Conservation (phyloP, 2,329 filamentous ascomycete species). For the Amauroascus verrucosus region DNA sequence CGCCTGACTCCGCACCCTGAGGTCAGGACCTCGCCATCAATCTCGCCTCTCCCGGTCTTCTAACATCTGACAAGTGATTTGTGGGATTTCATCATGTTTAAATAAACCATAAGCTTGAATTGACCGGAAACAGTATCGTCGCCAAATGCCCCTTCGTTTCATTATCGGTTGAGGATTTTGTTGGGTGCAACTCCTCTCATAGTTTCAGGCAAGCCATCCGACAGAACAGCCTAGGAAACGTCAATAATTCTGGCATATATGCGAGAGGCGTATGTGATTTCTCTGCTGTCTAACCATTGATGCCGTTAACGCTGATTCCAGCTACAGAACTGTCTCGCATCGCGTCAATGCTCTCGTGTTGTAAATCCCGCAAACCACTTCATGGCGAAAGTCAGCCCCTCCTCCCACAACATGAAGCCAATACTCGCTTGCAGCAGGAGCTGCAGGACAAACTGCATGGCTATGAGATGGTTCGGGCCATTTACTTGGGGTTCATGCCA, state of each 20-base stretch:
- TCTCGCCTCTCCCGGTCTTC: not conserved
- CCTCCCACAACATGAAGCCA: slow-evolving; percentile 58
- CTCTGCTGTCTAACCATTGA: not conserved
- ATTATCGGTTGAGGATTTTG: not conserved
- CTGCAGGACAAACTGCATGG: slow-evolving; percentile 84
- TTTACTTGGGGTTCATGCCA: slow-evolving; percentile 80
- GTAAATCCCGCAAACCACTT: slow-evolving; percentile 44
- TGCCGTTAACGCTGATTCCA: not conserved
- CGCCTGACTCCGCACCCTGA: not conserved
- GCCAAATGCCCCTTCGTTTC: not conserved
- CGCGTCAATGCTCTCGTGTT: slow-evolving; percentile 52
- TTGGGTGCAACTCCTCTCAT: not conserved
- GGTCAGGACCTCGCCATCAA: not conserved
- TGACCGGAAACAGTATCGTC: not conserved
- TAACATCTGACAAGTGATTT: not conserved
- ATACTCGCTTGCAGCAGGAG: slow-evolving; percentile 61
- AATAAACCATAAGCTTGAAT: not conserved
- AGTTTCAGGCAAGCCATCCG: not conserved
- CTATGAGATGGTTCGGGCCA: slow-evolving; percentile 79
- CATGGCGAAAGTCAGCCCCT: slow-evolving; percentile 63
- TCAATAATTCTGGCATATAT: not conserved
- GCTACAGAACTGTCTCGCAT: not conserved
- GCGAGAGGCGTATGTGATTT: not conserved
- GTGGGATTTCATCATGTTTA: not conserved
- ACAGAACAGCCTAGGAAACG: not conserved